Conservation (phyloP, 2,329 filamentous ascomycete species). For the Epichloe hybrida region DNA sequence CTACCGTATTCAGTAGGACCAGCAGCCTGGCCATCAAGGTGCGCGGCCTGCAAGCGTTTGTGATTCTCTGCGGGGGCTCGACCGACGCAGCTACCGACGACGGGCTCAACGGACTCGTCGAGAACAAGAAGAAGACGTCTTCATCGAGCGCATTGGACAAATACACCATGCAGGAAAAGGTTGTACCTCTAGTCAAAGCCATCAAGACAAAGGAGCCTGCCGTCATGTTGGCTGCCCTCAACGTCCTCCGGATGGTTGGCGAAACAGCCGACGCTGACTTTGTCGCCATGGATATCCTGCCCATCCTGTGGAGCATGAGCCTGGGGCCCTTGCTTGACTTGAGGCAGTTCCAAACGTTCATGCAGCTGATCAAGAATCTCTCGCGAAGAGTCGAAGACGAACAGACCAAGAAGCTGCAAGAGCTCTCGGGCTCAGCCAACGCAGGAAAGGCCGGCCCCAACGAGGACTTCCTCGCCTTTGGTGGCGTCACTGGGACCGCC, state of each 20-base stretch:
- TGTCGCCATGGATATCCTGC: conserved; percentile 79
- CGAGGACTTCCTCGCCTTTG: conserved; percentile 60
- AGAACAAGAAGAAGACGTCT: conserved; percentile 46
- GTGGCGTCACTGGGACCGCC: conserved; percentile 47
- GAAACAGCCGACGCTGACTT: conserved; percentile 77
- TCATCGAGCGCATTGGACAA: conserved; percentile 81
- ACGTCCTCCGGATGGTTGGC: conserved; percentile 73
- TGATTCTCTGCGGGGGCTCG: conserved; percentile 73
- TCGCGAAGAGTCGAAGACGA: conserved; percentile 76
- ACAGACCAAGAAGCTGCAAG: conserved; percentile 76
- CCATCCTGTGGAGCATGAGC: conserved; percentile 82
- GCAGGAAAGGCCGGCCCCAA: conserved; percentile 34
- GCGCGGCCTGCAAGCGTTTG: conserved; percentile 78
- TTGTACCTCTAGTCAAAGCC: conserved; percentile 74
- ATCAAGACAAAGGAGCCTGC: conserved; percentile 98
- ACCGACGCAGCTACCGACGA: conserved; percentile 33
- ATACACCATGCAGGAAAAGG: conserved; percentile 96
- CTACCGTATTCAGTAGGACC: conserved; percentile 80
- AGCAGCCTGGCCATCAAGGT: conserved; percentile 93
- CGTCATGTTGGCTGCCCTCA: conserved; percentile 87
- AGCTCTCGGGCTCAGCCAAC: conserved; percentile 52
- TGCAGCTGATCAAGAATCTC: conserved; percentile 72
- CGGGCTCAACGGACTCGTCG: conserved; percentile 58
- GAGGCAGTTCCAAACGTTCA: conserved; percentile 77
- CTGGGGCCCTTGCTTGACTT: conserved; percentile 80